These are phyloP conservation scores for Cryptococcus sp. DNA, from an alignment of 1,284 basidiomycete species.

Conservation along the genomic window DNA sequence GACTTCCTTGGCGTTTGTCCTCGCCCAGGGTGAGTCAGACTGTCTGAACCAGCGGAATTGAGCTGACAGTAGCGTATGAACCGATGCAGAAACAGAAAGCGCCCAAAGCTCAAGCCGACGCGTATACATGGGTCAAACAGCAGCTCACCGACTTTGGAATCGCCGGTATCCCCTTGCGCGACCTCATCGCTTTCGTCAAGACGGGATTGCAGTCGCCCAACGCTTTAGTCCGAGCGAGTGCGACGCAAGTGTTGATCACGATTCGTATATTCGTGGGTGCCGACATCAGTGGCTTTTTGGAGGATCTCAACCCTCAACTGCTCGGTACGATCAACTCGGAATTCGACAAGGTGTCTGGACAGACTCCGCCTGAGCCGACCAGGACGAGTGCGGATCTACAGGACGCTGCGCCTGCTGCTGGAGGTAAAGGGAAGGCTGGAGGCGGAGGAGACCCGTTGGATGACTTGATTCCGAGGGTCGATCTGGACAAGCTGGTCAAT, in stretches of 20 bases:
- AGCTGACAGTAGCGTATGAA: constrained; percentile 65
- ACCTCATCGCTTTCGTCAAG: constrained; percentile 87
- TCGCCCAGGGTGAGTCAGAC: constrained; percentile 68
- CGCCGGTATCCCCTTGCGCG: constrained; percentile 73
- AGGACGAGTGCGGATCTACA: constrained; percentile 69
- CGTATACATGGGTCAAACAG: constrained; percentile 81
- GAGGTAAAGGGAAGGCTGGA: constrained; percentile 49
- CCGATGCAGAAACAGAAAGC: constrained; percentile 90
- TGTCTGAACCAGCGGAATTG: not conserved
- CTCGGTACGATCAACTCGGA: constrained; percentile 85
- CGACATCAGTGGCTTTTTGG: constrained; percentile 87
- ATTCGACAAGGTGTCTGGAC: constrained; percentile 88
- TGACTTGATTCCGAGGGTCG: constrained; percentile 90
- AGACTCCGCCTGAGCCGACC: constrained; percentile 70
- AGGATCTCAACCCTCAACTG: constrained; percentile 91
- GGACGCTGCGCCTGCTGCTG: constrained; percentile 46
- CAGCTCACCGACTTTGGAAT: constrained; percentile 91
- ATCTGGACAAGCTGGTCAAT: constrained; percentile 80
- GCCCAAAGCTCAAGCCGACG: constrained; percentile 92
- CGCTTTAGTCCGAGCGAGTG: constrained; percentile 85
- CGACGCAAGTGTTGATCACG: constrained; percentile 90
- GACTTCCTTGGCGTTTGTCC: constrained; percentile 88
- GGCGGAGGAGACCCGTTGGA: constrained; percentile 67
- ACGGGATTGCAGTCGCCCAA: constrained; percentile 85
- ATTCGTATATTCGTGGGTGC: constrained; percentile 83